phyloP scores from a whole-genome alignment of 1,284 basidiomycete genomes.

The Apiotrichum gracile region DNA sequence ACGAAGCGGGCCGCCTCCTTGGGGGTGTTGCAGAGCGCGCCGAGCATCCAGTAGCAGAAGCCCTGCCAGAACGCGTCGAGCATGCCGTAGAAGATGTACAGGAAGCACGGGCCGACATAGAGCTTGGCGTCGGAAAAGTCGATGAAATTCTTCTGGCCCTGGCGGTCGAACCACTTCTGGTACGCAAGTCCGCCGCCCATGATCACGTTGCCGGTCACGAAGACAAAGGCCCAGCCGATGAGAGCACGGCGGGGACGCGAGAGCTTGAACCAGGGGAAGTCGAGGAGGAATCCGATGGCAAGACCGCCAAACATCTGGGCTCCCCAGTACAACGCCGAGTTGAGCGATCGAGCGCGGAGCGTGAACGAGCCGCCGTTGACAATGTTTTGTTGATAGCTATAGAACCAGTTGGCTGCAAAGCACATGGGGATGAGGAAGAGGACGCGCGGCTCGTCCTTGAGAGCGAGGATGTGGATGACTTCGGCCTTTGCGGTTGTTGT shows the following conservation, averaged over 20 bases:
- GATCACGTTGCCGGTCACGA: slow-evolving; percentile 22
- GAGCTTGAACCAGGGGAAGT: slow-evolving; percentile 15
- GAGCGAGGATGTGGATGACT: slow-evolving; percentile 10
- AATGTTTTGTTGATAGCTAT: slow-evolving; percentile 21
- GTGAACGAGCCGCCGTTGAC: slow-evolving; percentile 38
- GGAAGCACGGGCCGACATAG: slow-evolving; percentile 24
- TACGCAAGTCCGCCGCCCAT: slow-evolving; percentile 25
- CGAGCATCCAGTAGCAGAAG: slow-evolving; percentile 30
- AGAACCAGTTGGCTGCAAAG: slow-evolving; percentile 7
- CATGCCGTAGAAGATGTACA: slow-evolving; percentile 38
- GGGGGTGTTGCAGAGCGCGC: slow-evolving; percentile 21
- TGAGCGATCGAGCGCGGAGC: slow-evolving; percentile 37
- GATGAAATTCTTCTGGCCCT: slow-evolving; percentile 10
- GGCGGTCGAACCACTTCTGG: slow-evolving; percentile 11
- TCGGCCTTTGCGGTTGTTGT: slow-evolving; percentile 7
- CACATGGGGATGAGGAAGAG: slow-evolving; percentile 24
- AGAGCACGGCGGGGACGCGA: slow-evolving; percentile 16
- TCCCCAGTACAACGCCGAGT: slow-evolving; percentile 46
- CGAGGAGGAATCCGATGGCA: slow-evolving; percentile 28
- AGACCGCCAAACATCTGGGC: slow-evolving; percentile 30
- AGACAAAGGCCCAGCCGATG: slow-evolving; percentile 21
- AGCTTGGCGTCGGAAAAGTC: slow-evolving; percentile 11
- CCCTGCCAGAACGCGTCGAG: slow-evolving; percentile 41
- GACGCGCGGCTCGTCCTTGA: slow-evolving; percentile 20
- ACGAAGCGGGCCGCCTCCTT: slow-evolving; percentile 20